These are phyloP conservation scores for Nakazawaea holstii DNA, from an alignment of 805 yeast species.

Conservation along the genomic window DNA sequence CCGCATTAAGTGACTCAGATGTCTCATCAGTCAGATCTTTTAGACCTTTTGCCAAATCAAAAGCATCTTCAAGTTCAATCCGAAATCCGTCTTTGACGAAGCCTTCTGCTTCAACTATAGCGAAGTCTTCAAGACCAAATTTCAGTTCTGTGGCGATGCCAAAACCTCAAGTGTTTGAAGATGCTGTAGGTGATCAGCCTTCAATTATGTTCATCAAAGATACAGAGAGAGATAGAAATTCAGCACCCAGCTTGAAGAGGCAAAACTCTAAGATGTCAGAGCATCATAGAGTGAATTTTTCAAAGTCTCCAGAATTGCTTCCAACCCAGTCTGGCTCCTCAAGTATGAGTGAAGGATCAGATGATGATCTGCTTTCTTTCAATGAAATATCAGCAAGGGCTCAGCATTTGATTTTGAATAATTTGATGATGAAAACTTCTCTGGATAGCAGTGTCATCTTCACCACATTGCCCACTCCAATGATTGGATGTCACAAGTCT, in stretches of 20 bases:
- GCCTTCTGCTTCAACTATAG: not conserved
- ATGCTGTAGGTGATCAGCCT: constrained; percentile 64
- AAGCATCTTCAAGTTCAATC: not conserved
- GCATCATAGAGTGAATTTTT: constrained; percentile 4
- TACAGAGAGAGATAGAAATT: constrained; percentile 19
- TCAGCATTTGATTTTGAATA: constrained; percentile 85
- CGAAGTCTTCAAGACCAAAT: constrained; percentile 43
- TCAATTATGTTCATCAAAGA: constrained; percentile 57
- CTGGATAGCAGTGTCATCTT: constrained; percentile 67
- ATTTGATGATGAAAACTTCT: constrained; percentile 68
- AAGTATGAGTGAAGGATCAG: not conserved
- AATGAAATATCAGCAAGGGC: constrained; percentile 89
- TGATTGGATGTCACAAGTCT: constrained; percentile 71
- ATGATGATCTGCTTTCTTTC: constrained; percentile 37
- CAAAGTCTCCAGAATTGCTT: constrained; percentile 6
- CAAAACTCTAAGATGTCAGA: constrained; percentile 14
- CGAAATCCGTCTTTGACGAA: not conserved
- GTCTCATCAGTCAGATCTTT: constrained; percentile 2
- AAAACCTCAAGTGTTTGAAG: constrained; percentile 58
- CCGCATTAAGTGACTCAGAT: constrained; percentile 8
- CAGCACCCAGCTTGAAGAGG: constrained; percentile 10
- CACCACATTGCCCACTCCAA: constrained; percentile 87
- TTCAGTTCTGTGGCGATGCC: constrained; percentile 73
- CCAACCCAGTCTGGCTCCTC: not conserved
- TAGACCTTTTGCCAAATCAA: not conserved